Conservation (phyloP, 2,329 filamentous ascomycete genomes). For the Xylariaceae sp. region DNA sequence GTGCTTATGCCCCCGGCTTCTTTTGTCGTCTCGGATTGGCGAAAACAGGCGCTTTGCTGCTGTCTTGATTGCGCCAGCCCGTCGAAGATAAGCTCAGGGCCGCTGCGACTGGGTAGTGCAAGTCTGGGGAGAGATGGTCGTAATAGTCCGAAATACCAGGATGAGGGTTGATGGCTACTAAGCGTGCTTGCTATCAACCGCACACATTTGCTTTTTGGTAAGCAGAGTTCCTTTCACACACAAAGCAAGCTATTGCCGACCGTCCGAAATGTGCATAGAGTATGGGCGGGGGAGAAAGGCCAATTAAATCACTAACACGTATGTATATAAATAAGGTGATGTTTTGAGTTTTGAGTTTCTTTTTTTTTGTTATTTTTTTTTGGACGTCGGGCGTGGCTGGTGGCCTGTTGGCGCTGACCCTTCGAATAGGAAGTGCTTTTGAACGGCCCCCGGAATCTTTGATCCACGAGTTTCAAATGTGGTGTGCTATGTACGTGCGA, state of each 20-base stretch:
- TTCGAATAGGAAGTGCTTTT: constrained; percentile 16
- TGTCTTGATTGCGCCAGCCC: neutral
- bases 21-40: neutral
- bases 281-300: constrained; percentile 5
- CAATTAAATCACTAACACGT: neutral
- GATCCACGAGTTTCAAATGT: constrained; percentile 21
- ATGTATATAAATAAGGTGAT: constrained; percentile 8
- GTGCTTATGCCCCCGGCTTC: neutral
- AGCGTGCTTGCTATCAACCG: constrained; percentile 1
- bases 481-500: constrained; percentile 24
- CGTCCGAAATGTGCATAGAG: neutral
- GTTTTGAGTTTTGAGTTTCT: constrained; percentile 1
- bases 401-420: constrained; percentile 3
- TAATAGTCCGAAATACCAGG: neutral
- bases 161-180: neutral
- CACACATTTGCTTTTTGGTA: constrained; percentile 8
- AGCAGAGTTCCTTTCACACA: constrained; percentile 6
- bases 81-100: neutral
- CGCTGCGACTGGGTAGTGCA: neutral
- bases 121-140: neutral
- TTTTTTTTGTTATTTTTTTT: too few species aligned
- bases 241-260: neutral
- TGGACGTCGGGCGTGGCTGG: neutral
- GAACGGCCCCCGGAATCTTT: constrained; percentile 14
- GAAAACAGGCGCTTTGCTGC: neutral